phyloP scores from a whole-genome alignment of 495 filamentous ascomycete species.

The Amorphotheca resinae region DNA sequence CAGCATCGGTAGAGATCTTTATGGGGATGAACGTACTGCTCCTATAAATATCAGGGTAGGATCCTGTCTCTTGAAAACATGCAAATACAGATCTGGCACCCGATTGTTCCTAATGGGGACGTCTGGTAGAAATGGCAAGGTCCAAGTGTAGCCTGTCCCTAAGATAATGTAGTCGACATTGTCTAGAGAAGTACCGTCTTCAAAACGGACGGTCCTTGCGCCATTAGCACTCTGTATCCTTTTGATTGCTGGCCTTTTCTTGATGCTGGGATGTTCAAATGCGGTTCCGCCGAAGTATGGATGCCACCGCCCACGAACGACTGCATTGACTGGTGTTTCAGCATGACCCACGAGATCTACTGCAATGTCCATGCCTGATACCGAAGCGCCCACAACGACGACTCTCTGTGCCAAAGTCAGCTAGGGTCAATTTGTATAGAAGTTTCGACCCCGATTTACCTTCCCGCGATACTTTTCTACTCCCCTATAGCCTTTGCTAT shows the following conservation, averaged over 20 bases:
- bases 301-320: slow-evolving; percentile 14
- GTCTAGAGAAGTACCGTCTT: slow-evolving; percentile 32
- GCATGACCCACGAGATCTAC: slow-evolving; percentile 20
- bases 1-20: background rate
- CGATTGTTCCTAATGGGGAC: slow-evolving; percentile 35
- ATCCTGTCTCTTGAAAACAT: slow-evolving; percentile 38
- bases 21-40: too few species aligned
- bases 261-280: slow-evolving; percentile 39
- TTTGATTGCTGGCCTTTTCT: slow-evolving; percentile 26
- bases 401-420: slow-evolving; percentile 17
- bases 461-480: slow-evolving; percentile 36
- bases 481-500: slow-evolving; percentile 64
- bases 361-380: slow-evolving; percentile 71
- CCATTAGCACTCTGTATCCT: too few species aligned
- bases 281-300: slow-evolving; percentile 10
- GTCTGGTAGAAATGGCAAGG: slow-evolving; percentile 37
- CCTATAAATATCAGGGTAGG: slow-evolving; percentile 21
- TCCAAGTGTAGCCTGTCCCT: slow-evolving; percentile 43
- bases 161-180: slow-evolving; percentile 43
- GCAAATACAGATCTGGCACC: slow-evolving; percentile 39
- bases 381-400: slow-evolving; percentile 63
- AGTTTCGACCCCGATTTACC: slow-evolving; percentile 1
- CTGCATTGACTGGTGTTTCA: slow-evolving; percentile 20
- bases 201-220: slow-evolving; percentile 29
- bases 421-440: background rate